Conservation (phyloP, 805 yeast genomes). For the Gaillardinia entomophila region DNA sequence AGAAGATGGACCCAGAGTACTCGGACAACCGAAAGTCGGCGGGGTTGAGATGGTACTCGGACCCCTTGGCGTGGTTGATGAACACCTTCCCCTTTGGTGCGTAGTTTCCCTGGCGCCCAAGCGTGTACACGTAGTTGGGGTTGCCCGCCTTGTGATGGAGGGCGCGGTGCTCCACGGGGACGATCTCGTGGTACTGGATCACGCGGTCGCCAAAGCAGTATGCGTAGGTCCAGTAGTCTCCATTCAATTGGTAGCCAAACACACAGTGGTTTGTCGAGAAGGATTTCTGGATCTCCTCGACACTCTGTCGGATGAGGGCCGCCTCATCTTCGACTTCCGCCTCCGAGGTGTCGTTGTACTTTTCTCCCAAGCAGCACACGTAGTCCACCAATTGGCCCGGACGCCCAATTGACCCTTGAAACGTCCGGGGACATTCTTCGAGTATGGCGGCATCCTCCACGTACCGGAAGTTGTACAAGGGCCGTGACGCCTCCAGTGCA, state of each 20-base stretch:
- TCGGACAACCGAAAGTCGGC: conserved; percentile 22
- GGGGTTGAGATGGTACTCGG: conserved; percentile 9
- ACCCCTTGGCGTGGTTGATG: conserved; percentile 14
- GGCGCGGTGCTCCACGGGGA: conserved; percentile 14
- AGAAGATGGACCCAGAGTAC: conserved; percentile 18
- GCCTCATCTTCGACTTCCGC: conserved; percentile 12
- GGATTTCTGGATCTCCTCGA: conserved; percentile 8
- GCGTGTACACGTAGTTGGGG: conserved; percentile 28
- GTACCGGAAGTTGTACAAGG: no score
- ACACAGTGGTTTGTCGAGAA: conserved; percentile 17
- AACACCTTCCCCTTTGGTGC: conserved; percentile 7
- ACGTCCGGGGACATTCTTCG: no score
- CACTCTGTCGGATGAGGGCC: no score
- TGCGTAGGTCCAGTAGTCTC: conserved; percentile 52
- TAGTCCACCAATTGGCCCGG: no score
- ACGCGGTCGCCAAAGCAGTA: conserved; percentile 45
- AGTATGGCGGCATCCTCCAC: no score
- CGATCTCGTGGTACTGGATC: conserved; percentile 42
- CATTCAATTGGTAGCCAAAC: conserved; percentile 17
- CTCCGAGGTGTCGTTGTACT: no score
- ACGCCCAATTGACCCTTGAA: no score
- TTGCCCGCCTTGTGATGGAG: conserved; percentile 23
- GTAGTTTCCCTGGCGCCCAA: conserved; percentile 27
- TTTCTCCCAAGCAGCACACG: no score
- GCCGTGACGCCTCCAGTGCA: no score